Evolutionary conservation across 1,284 basidiomycete species (phyloP).

Genomic region (Irpex lacteus): DNA sequence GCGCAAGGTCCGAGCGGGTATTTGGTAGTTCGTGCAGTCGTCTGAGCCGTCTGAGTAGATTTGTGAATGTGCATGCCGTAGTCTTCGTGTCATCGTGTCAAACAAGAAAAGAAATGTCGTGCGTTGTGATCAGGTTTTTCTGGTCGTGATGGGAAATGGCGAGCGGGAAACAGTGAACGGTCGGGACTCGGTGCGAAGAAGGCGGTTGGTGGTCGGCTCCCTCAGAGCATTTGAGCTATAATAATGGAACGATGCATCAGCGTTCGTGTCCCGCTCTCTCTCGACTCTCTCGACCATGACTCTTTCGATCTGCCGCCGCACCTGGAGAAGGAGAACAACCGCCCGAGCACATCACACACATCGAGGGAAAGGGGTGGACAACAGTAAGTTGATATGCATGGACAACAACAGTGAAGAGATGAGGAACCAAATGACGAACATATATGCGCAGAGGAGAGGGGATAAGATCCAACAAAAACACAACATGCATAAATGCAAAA

Average conservation of each 20-base stretch:
- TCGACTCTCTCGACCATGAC: background rate
- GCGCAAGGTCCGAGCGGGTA: background rate
- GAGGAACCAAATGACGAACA: background rate
- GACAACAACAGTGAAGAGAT: background rate
- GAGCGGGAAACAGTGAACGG: background rate
- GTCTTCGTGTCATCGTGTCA: background rate
- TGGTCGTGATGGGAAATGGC: background rate
- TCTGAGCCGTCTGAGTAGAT: background rate
- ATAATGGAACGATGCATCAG: background rate
- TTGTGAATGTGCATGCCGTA: background rate
- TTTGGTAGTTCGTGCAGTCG: background rate
- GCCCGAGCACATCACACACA: background rate
- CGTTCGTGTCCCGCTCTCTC: background rate
- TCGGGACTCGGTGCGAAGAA: background rate
- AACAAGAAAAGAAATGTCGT: background rate
- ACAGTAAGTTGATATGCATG: background rate
- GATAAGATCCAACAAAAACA: background rate
- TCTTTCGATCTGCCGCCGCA: too few relatives aligned
- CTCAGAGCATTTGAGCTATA: slow-evolving; percentile 2
- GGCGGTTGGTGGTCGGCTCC: background rate
- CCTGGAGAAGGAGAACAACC: background rate
- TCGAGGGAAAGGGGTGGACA: background rate
- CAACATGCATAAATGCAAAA: background rate
- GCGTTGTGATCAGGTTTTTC: background rate
- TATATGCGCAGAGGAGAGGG: background rate